Conservation (phyloP, 768 basidiomycete species). For the Panaeolus cyanescens region DNA sequence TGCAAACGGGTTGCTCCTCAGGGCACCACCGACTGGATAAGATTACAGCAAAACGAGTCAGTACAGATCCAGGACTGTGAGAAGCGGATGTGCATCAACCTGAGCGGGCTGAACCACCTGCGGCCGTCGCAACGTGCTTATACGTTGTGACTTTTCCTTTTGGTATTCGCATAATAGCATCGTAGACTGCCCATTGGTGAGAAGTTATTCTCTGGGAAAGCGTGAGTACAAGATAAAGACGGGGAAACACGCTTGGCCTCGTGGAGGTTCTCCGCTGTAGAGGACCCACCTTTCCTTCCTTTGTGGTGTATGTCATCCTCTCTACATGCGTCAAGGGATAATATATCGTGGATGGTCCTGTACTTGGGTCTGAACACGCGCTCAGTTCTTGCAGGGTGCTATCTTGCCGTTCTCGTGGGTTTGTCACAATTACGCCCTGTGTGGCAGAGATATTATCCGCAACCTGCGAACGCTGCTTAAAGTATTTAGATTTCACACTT, state of each 20-base stretch:
- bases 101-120: slow-evolving; percentile 66
- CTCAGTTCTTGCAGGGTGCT: not conserved
- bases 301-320: slow-evolving; percentile 32
- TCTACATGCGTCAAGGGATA: slow-evolving; percentile 28
- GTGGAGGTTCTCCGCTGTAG: not conserved
- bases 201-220: slow-evolving; percentile 44
- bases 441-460: not conserved
- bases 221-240: not conserved
- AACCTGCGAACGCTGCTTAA: not conserved
- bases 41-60: not conserved
- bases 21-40: slow-evolving; percentile 58
- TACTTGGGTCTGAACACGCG: not conserved
- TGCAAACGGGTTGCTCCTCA: slow-evolving; percentile 67
- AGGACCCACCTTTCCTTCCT: slow-evolving; percentile 34
- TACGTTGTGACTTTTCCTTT: slow-evolving; percentile 57
- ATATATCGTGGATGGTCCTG: slow-evolving; percentile 3
- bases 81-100: slow-evolving; percentile 34
- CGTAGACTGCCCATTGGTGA: slow-evolving; percentile 65
- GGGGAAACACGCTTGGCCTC: not conserved
- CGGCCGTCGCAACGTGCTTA: slow-evolving; percentile 48
- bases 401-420: not conserved
- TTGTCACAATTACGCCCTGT: not conserved
- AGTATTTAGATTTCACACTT: not conserved
- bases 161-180: slow-evolving; percentile 50
- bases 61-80: not conserved